These are phyloP conservation scores for Bromus sterilis DNA, from an alignment of 176 grass and related monocot genomes.

Conservation along the genomic window DNA sequence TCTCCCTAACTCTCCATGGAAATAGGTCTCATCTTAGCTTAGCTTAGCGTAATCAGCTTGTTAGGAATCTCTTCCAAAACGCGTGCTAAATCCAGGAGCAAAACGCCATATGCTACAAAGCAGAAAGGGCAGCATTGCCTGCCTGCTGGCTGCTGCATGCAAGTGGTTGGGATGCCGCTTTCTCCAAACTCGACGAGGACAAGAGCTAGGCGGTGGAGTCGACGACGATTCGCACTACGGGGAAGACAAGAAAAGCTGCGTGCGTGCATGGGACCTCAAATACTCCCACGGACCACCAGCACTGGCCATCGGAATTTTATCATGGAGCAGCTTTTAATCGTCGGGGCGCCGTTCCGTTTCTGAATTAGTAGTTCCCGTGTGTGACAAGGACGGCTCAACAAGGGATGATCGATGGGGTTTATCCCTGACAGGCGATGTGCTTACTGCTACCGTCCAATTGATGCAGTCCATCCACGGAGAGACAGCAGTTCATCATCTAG, in stretches of 20 bases:
- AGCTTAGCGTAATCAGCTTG: not conserved
- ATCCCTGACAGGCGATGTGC: conserved; percentile 7
- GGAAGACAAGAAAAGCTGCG: not conserved
- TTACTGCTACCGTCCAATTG: conserved; percentile 9
- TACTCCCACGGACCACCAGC: not conserved
- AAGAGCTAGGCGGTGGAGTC: not conserved
- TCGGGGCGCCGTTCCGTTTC: conserved; percentile 4
- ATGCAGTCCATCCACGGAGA: not conserved
- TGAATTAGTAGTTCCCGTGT: conserved; percentile 18
- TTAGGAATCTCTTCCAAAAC: too few relatives aligned
- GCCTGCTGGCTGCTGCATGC: too few relatives aligned
- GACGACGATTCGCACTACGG: not conserved
- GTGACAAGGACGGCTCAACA: conserved; percentile 48
- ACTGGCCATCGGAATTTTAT: not conserved
- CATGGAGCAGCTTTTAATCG: not conserved
- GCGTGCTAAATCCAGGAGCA: not conserved
- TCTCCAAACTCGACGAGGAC: not conserved
- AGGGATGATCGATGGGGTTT: not conserved
- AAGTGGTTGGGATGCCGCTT: not conserved
- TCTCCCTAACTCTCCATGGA: not conserved
- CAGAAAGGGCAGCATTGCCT: not conserved
- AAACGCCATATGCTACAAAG: too few relatives aligned
- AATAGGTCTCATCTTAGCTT: not conserved
- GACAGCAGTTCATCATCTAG: not conserved
- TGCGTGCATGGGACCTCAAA: not conserved